Evolutionary conservation across 208 protist genomes (phyloP).

Genomic region (Crithidia acanthocephali): DNA sequence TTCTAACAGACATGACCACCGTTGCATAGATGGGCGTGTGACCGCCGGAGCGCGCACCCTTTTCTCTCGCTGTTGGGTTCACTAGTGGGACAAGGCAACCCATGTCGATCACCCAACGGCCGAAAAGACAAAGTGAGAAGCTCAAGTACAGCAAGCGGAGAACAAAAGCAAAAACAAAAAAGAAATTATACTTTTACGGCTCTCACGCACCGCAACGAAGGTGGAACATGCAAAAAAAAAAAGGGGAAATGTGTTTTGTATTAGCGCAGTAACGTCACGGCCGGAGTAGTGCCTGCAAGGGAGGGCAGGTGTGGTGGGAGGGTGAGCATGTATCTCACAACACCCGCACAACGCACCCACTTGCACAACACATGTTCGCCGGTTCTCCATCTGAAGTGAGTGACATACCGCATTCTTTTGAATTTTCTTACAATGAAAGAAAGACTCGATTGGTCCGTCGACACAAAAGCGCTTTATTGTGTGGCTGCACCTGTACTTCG

Average conservation of each 20-base stretch:
- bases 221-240: not conserved
- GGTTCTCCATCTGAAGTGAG: not conserved
- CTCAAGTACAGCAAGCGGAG: not conserved
- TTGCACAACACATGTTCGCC: not conserved
- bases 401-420: constrained; percentile 5
- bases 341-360: not conserved
- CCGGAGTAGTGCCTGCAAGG: not conserved
- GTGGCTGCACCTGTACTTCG: not conserved
- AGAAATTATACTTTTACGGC: not conserved
- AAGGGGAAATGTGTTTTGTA: constrained; percentile 5
- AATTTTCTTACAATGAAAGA: constrained; percentile 2
- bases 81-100: constrained; percentile 9
- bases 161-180: not conserved
- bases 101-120: not conserved
- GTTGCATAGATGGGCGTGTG: not conserved
- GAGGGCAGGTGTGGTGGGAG: not conserved
- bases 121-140: not conserved
- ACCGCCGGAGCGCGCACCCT: not conserved
- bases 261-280: not conserved
- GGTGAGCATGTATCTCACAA: not conserved
- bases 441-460: not conserved
- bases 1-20: not conserved
- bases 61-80: not conserved
- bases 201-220: not conserved
- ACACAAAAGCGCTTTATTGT: not conserved